phyloP scores from a whole-genome alignment of 495 filamentous ascomycete species.

The Aspergillus bridgeri region DNA sequence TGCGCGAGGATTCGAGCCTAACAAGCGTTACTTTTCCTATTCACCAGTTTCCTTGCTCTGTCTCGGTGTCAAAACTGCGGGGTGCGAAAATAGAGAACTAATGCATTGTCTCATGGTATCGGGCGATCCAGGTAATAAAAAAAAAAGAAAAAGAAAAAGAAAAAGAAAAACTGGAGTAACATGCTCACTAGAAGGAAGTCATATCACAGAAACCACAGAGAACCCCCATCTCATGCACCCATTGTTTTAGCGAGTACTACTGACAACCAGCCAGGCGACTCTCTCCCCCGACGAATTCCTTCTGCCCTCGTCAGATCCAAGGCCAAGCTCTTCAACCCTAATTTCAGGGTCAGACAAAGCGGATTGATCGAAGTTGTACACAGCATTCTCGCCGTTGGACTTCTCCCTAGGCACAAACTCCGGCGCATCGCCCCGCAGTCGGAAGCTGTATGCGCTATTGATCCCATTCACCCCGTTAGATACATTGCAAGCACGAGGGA shows the following conservation, averaged over 20 bases:
- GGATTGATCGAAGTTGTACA: neutral
- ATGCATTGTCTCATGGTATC: too few species aligned
- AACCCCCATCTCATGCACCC: neutral
- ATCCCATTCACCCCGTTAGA: neutral
- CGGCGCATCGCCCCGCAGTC: slow-evolving; percentile 22
- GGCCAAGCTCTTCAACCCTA: neutral
- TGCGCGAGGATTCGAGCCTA: too few species aligned
- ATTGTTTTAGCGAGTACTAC: neutral
- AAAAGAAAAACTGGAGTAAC: neutral
- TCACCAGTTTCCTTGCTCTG: too few species aligned
- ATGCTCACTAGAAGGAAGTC: neutral
- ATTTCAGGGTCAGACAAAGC: neutral
- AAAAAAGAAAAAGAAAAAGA: too few species aligned
- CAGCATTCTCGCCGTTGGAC: neutral
- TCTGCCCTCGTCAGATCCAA: neutral
- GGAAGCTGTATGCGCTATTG: neutral
- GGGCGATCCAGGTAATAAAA: too few species aligned
- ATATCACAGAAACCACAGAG: neutral
- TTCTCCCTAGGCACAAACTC: slow-evolving; percentile 19
- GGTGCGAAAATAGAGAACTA: too few species aligned
- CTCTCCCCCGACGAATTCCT: neutral
- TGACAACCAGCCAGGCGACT: slow-evolving; percentile 1
- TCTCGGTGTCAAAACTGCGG: too few species aligned
- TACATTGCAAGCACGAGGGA: neutral
- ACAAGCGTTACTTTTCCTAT: too few species aligned